A percentile compares a stretch with the other conserved stretches of the same genome.
Evolutionary conservation across 2,329 filamentous ascomycete species (phyloP).

Genomic region (Cordyceps cateniannulata): DNA sequence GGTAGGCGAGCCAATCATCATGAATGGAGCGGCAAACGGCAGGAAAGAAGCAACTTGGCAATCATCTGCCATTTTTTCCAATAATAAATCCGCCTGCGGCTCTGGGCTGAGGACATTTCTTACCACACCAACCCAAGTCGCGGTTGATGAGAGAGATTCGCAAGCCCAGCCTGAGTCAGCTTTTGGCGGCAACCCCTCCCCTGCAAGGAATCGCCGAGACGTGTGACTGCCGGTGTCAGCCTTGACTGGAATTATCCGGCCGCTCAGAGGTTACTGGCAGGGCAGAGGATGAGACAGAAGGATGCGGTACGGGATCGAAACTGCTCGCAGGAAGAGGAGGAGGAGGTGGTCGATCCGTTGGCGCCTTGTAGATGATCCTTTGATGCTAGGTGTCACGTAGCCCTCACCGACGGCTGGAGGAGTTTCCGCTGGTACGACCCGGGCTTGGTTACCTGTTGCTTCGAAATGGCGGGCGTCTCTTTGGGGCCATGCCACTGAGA

Average conservation of each 20-base stretch:
- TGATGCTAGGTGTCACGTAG: background rate
- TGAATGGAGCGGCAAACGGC: background rate
- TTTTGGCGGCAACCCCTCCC: background rate
- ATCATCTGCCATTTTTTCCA: too few relatives aligned
- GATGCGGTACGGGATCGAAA: background rate
- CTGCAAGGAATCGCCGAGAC: background rate
- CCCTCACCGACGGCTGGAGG: background rate
- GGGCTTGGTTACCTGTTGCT: too few relatives aligned
- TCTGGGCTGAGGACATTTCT: background rate
- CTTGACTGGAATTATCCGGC: background rate
- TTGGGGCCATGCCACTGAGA: too few relatives aligned
- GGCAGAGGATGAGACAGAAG: background rate
- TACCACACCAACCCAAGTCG: background rate
- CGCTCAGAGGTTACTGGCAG: background rate
- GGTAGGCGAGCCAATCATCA: background rate
- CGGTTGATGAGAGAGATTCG: background rate
- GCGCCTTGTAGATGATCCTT: background rate
- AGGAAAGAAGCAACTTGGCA: background rate
- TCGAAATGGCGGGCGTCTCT: background rate
- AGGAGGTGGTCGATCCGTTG: background rate
- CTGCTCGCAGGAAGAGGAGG: background rate
- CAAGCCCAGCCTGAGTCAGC: constrained; percentile 8
- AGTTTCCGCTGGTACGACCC: too few relatives aligned
- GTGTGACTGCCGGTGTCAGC: constrained; percentile 5
- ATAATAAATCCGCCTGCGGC: background rate